Percentiles rank a stretch among this genome's conserved stretches.
These are phyloP conservation scores for Ramalina peruviana DNA, from an alignment of 495 filamentous ascomycete species.

Conservation along the genomic window DNA sequence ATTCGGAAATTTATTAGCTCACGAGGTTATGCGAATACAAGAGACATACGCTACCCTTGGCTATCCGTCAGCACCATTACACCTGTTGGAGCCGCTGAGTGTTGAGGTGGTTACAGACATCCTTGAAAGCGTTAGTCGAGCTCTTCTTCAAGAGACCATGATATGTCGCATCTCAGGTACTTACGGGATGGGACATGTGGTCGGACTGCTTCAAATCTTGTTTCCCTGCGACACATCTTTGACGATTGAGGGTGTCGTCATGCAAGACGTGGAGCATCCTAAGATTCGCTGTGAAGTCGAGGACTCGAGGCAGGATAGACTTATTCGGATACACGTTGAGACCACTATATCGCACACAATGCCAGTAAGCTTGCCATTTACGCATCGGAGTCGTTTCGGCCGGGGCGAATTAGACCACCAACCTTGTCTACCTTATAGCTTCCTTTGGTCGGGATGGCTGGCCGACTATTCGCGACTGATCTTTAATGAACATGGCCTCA, in stretches of 20 bases:
- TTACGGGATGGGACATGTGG: background rate
- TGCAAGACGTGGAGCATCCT: background rate
- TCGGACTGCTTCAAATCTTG: background rate
- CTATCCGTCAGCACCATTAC: background rate
- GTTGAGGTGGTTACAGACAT: background rate
- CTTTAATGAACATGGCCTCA: background rate
- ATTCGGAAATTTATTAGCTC: background rate
- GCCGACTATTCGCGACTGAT: background rate
- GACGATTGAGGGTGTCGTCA: background rate
- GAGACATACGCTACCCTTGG: background rate
- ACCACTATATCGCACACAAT: background rate
- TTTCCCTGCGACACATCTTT: background rate
- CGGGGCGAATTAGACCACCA: no score
- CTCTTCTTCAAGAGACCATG: background rate
- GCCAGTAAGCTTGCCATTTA: background rate
- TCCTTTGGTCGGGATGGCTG: background rate
- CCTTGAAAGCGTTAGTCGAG: background rate
- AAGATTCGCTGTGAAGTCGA: background rate
- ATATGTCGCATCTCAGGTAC: background rate
- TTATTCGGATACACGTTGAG: background rate
- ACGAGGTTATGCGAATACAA: background rate
- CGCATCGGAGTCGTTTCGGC: background rate
- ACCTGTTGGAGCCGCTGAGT: background rate
- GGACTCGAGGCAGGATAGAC: background rate
- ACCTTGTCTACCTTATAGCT: background rate